Conservation (phyloP, 176 grass and related monocot genomes). For the Ananas comosus region DNA sequence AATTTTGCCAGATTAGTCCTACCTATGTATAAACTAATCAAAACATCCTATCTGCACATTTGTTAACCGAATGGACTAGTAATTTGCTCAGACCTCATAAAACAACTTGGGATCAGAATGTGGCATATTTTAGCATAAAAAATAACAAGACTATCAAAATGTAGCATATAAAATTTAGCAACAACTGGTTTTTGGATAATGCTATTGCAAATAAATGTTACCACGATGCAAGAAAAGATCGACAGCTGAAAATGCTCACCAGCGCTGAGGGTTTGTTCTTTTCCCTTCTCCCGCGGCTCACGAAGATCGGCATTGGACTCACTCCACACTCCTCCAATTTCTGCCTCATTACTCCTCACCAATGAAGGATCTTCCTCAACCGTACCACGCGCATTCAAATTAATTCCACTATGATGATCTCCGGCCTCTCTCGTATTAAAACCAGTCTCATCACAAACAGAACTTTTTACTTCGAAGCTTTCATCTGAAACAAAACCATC, state of each 20-base stretch:
- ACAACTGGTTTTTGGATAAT: neutral
- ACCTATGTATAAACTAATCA: too few species aligned
- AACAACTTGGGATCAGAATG: too few species aligned
- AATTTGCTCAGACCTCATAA: too few species aligned
- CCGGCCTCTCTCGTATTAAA: neutral
- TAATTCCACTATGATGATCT: neutral
- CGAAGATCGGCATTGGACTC: neutral
- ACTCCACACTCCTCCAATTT: neutral
- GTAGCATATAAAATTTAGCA: too few species aligned
- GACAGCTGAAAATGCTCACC: slow-evolving; percentile 13
- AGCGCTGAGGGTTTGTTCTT: neutral
- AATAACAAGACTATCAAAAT: too few species aligned
- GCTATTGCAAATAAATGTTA: neutral
- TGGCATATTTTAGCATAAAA: too few species aligned
- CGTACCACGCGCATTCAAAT: neutral
- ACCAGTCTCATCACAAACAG: slow-evolving; percentile 8
- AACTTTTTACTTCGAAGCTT: slow-evolving; percentile 2
- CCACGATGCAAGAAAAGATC: neutral
- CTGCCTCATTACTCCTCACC: neutral
- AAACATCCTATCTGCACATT: too few species aligned
- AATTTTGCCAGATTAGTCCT: too few species aligned
- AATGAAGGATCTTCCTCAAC: slow-evolving; percentile 29
- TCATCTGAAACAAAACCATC: neutral
- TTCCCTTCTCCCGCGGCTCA: neutral
- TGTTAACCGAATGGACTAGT: too few species aligned